Evolutionary conservation across 805 yeast genomes (phyloP).

Genomic region (Hermanozyma aechmeae): DNA sequence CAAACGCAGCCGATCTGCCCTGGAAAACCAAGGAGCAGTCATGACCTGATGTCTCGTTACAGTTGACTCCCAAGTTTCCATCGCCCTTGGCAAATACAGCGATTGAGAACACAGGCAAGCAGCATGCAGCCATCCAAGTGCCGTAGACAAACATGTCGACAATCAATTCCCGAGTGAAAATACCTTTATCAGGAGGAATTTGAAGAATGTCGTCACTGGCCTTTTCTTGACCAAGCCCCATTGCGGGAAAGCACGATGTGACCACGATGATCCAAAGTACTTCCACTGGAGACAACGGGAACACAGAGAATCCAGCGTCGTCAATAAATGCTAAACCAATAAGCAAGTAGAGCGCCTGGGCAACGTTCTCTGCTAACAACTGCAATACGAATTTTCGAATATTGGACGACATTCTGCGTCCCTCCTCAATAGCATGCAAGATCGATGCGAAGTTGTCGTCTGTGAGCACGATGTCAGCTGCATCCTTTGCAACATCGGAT

Average conservation of each 20-base stretch:
- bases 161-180: slow-evolving; percentile 33
- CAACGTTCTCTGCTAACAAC: slow-evolving; percentile 62
- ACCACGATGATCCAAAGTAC: slow-evolving; percentile 14
- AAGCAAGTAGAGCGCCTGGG: slow-evolving; percentile 57
- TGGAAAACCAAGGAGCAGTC: slow-evolving; percentile 24
- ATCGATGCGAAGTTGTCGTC: slow-evolving; percentile 20
- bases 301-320: slow-evolving; percentile 23
- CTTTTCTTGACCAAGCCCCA: slow-evolving; percentile 23
- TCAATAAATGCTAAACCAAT: slow-evolving; percentile 29
- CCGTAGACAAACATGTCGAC: slow-evolving; percentile 33
- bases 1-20: slow-evolving; percentile 31
- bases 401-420: slow-evolving; percentile 69
- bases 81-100: slow-evolving; percentile 30
- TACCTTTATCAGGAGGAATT: slow-evolving; percentile 26
- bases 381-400: slow-evolving; percentile 74
- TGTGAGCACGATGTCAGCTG: slow-evolving; percentile 17
- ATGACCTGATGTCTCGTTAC: slow-evolving; percentile 17
- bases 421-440: slow-evolving; percentile 19
- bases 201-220: slow-evolving; percentile 30
- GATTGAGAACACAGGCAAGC: slow-evolving; percentile 26
- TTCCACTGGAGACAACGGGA: slow-evolving; percentile 7
- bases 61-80: slow-evolving; percentile 27
- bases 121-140: slow-evolving; percentile 32
- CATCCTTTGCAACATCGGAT: slow-evolving; percentile 20
- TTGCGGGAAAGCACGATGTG: slow-evolving; percentile 14